Evolutionary conservation across 352 stramenopile species (phyloP).

Genomic region (Globisporangium acanthophoron): DNA sequence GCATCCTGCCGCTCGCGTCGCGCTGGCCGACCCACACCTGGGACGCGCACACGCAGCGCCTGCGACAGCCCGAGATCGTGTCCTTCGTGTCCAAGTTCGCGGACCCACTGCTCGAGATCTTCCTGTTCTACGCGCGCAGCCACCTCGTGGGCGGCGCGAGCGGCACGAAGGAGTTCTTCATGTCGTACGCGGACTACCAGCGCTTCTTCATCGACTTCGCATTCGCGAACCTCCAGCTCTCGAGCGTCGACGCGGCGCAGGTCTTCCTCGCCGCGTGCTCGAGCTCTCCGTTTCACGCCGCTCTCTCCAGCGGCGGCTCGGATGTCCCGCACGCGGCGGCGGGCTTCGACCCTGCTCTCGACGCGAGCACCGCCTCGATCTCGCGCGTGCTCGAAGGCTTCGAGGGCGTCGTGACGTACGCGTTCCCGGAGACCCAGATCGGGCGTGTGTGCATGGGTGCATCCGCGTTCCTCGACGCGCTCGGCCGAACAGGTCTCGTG

Average conservation of each 20-base stretch:
- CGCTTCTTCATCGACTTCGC: constrained; percentile 73
- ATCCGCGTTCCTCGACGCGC: constrained; percentile 58
- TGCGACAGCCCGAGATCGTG: constrained; percentile 47
- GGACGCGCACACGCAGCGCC: constrained; percentile 37
- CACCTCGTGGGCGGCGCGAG: constrained; percentile 29
- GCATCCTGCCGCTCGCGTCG: constrained; percentile 50
- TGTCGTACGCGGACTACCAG: constrained; percentile 67
- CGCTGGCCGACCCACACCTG: constrained; percentile 52
- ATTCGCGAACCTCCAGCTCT: constrained; percentile 63
- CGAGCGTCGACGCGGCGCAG: constrained; percentile 61
- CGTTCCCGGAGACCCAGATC: constrained; percentile 42
- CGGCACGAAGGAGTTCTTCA: constrained; percentile 57
- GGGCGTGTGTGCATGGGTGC: constrained; percentile 61
- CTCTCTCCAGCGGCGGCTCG: constrained; percentile 12
- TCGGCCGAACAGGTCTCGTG: constrained; percentile 48
- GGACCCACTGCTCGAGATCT: constrained; percentile 62
- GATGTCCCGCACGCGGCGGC: not conserved
- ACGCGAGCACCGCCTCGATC: constrained; percentile 22
- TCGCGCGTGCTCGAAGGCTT: constrained; percentile 33
- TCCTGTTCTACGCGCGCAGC: constrained; percentile 71
- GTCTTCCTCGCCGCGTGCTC: constrained; percentile 64
- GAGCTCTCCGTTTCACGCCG: constrained; percentile 41
- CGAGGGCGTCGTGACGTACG: constrained; percentile 44
- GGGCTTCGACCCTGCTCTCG: not conserved
- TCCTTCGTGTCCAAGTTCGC: constrained; percentile 64